phyloP scores from a whole-genome alignment of 495 filamentous ascomycete genomes.

The Annulohypoxylon maeteangense region DNA sequence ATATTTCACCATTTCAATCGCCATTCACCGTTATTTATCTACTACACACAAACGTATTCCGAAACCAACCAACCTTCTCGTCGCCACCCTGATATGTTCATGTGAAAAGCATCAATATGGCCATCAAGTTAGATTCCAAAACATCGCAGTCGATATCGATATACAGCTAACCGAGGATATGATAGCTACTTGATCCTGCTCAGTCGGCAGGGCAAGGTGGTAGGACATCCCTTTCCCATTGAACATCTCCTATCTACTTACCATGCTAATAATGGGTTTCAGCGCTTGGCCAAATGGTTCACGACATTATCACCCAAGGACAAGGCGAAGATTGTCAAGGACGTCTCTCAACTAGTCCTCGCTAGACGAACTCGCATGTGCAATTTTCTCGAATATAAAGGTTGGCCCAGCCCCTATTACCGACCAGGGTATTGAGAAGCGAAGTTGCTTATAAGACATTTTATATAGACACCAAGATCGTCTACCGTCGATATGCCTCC shows the following conservation, averaged over 20 bases:
- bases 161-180: conserved; percentile 51
- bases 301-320: conserved; percentile 97
- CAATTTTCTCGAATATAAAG: conserved; percentile 99
- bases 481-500: conserved; percentile 98
- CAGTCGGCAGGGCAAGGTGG: conserved; percentile 98
- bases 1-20: conserved; percentile 1
- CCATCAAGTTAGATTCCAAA: conserved; percentile 54
- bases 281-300: conserved; percentile 99
- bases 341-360: conserved; percentile 97
- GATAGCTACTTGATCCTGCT: conserved; percentile 94
- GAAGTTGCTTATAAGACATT: conserved; percentile 23
- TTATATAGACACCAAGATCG: conserved; percentile 89
- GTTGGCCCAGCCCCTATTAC: conserved; percentile 54
- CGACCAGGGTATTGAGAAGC: conserved; percentile 1
- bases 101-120: conserved; percentile 56
- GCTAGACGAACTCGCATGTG: conserved; percentile 97
- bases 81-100: conserved; percentile 41
- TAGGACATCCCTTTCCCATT: conserved; percentile 65
- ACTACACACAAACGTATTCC: conserved; percentile 24
- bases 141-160: conserved; percentile 4
- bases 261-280: conserved; percentile 49
- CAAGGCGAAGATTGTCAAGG: conserved; percentile 99
- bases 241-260: conserved; percentile 12
- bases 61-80: conserved; percentile 8
- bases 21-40: conserved; percentile 15